Evolutionary conservation across 1,139 yeast species (phyloP).

Genomic region (Casaregolazyma suthepensis): DNA sequence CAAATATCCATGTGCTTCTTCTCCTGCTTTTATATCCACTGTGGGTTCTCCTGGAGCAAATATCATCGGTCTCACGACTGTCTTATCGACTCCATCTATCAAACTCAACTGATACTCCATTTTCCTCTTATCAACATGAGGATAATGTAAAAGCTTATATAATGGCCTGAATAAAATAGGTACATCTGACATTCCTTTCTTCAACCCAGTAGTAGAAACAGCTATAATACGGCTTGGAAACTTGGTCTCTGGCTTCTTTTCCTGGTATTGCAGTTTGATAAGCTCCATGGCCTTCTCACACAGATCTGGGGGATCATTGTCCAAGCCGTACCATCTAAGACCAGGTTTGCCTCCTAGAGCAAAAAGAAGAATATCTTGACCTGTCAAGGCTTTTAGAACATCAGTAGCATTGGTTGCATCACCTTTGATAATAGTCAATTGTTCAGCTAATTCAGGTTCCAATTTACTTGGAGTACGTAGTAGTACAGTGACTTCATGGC

Average conservation of each 20-base stretch:
- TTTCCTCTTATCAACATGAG: slow-evolving; percentile 10
- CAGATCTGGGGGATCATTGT: slow-evolving; percentile 2
- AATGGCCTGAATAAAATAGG: slow-evolving; percentile 6
- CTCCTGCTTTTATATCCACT: slow-evolving; percentile 5
- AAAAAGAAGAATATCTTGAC: slow-evolving; percentile 9
- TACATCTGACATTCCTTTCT: slow-evolving; percentile 3
- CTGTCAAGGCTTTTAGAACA: slow-evolving; percentile 1
- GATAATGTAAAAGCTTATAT: slow-evolving; percentile 5
- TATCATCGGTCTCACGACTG: slow-evolving; percentile 8
- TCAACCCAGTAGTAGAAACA: slow-evolving; percentile 11
- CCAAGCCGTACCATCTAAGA: slow-evolving; percentile 8
- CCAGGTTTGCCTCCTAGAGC: slow-evolving; percentile 12
- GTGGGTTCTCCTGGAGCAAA: slow-evolving; percentile 8
- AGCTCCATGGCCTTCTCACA: slow-evolving; percentile 10
- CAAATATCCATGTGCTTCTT: slow-evolving; percentile 11
- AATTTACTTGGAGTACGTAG: slow-evolving; percentile 9
- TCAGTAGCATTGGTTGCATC: slow-evolving; percentile 9
- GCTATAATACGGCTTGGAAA: slow-evolving; percentile 10
- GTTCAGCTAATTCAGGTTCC: background rate
- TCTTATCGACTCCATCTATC: slow-evolving; percentile 5
- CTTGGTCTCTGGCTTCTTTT: background rate
- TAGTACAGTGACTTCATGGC: slow-evolving; percentile 7
- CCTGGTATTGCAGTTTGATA: slow-evolving; percentile 6
- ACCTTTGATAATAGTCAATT: slow-evolving; percentile 7
- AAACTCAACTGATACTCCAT: slow-evolving; percentile 9